phyloP scores from a whole-genome alignment of 345 rosid genomes.

The Physaria fendleri region DNA sequence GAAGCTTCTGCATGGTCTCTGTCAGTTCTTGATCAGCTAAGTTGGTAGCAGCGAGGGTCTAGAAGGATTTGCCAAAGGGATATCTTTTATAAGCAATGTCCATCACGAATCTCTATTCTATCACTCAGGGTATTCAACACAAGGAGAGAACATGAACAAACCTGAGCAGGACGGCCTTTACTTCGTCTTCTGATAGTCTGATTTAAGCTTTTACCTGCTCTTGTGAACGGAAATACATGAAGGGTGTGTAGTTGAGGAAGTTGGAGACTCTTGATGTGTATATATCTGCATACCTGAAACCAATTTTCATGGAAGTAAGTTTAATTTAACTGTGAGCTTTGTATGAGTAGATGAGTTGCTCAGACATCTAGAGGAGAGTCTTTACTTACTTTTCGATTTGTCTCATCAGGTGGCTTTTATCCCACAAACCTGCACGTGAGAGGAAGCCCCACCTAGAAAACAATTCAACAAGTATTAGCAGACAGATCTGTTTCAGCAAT shows the following conservation, averaged over 20 bases:
- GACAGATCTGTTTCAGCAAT: background rate
- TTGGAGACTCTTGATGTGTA: constrained; percentile 91
- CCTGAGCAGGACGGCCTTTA: constrained; percentile 86
- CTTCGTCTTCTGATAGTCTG: constrained; percentile 49
- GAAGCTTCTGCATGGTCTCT: constrained; percentile 86
- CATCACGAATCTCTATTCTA: background rate
- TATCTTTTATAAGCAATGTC: background rate
- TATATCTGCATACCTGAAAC: constrained; percentile 84
- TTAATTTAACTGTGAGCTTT: background rate
- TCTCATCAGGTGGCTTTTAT: constrained; percentile 94
- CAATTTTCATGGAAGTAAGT: background rate
- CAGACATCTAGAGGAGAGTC: background rate
- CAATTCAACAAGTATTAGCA: background rate
- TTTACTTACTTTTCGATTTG: constrained; percentile 79
- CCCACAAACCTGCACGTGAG: constrained; percentile 93
- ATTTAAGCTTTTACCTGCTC: constrained; percentile 59
- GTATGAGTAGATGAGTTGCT: background rate
- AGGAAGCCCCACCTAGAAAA: constrained; percentile 84
- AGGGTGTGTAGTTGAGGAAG: constrained; percentile 82
- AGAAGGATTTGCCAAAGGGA: constrained; percentile 12
- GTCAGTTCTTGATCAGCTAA: constrained; percentile 81
- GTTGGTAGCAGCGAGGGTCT: constrained; percentile 91
- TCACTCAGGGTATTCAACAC: background rate
- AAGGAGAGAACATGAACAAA: constrained; percentile 23
- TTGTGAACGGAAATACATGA: constrained; percentile 91